Percentiles rank a stretch among this genome's conserved stretches.
Conservation (phyloP, 148 eudicot genomes). For the Polygonum maritimum region DNA sequence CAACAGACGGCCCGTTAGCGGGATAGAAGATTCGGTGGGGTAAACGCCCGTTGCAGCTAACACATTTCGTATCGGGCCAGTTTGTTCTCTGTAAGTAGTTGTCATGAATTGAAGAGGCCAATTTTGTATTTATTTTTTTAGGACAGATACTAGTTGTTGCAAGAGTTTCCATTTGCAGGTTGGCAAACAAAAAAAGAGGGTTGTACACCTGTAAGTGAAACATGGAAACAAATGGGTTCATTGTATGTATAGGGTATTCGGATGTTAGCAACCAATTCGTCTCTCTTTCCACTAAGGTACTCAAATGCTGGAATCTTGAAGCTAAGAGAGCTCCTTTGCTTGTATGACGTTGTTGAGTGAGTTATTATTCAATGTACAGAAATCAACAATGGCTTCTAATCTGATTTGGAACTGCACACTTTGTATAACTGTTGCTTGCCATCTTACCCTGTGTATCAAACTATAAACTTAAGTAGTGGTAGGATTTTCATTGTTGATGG, state of each 20-base stretch:
- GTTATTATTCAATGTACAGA: constrained; percentile 7
- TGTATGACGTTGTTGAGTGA: constrained; percentile 6
- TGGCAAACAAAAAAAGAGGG: neutral
- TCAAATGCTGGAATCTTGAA: neutral
- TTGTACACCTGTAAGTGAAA: constrained; percentile 6
- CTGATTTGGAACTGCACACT: neutral
- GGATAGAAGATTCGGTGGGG: constrained; percentile 17
- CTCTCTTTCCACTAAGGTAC: neutral
- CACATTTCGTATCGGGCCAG: neutral
- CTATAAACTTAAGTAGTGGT: neutral
- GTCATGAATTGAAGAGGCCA: constrained; percentile 14
- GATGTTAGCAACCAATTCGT: neutral
- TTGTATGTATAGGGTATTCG: neutral
- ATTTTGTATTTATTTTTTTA: constrained; percentile 21
- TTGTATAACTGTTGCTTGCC: neutral
- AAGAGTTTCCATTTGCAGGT: neutral
- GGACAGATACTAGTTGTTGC: constrained; percentile 6
- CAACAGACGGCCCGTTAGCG: constrained; percentile 39
- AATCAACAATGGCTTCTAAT: neutral
- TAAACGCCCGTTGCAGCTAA: neutral
- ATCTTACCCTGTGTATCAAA: neutral
- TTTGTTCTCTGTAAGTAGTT: constrained; percentile 15
- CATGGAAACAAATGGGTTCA: neutral
- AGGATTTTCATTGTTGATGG: too few species aligned
- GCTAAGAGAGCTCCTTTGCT: neutral